Base-by-base conservation (phyloP, 2,329 filamentous ascomycete genomes). In the Sarocladium oryzae region DNA sequence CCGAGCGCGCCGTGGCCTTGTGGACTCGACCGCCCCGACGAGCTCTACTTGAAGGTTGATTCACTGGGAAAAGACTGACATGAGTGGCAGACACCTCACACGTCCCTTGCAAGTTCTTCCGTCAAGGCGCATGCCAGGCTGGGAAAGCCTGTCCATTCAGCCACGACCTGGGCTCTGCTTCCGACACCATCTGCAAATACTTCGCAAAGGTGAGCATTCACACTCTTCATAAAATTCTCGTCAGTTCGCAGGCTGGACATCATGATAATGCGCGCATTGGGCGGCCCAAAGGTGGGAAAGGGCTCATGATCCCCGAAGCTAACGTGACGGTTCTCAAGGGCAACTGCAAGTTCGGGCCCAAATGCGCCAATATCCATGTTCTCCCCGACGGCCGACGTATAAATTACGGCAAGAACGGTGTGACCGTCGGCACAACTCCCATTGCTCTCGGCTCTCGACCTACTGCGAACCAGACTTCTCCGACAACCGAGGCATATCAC, bases 21-120 rank as follows among this genome's bases (percentile, higher is more conserved):
- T n/a, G n/a, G n/a, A n/a, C n/a, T n/a, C n/a, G n/a, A n/a, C n/a
- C n/a, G n/a, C n/a, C n/a, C n/a, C n/a, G n/a, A n/a, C n/a, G n/a
- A n/a, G n/a, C n/a, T n/a, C n/a, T n/a, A n/a, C n/a, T n/a, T n/a
- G n/a, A n/a, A n/a, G n/a, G n/a, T n/a, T n/a, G n/a, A n/a, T n/a
- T n/a, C n/a, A n/a, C n/a, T n/a, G n/a, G n/a, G n/a, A n/a, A n/a
- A n/a, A 28, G 4, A 16, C 43, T 48, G 30, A 48, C 30, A 4
- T 16, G 15, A 20, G 2, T n/a, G 10, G 18, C 43, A 96, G 92
- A 96, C 69, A 96, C 93, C 16, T 87, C 91, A 55, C 93, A 97
- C 74, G 93, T 99, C 40, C 93, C 93, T 35, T 99, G 93, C 86
- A 97, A 97, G 78, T 99, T 99, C 86, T 99, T 93, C 71, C 85